phyloP scores from a whole-genome alignment of 2,329 filamentous ascomycete genomes.

The Pseudofabraea citricarpa region DNA sequence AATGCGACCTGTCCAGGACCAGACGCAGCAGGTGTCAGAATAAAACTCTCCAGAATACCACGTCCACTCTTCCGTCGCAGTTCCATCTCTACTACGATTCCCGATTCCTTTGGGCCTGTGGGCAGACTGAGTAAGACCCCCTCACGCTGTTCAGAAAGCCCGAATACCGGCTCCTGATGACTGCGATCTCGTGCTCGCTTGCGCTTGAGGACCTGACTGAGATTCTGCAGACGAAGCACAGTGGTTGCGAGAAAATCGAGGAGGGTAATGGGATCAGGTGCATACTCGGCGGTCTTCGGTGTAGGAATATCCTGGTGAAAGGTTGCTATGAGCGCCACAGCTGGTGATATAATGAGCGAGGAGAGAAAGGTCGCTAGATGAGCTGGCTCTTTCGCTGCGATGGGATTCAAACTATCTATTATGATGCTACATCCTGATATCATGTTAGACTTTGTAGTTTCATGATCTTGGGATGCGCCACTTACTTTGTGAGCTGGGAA shows the following conservation, averaged over 20 bases:
- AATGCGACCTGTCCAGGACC: constrained; percentile 38
- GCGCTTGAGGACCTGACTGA: constrained; percentile 68
- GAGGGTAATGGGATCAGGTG: constrained; percentile 65
- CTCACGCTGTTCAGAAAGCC: constrained; percentile 71
- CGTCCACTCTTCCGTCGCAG: constrained; percentile 59
- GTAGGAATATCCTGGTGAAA: constrained; percentile 75
- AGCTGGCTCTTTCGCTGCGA: constrained; percentile 49
- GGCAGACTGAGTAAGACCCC: constrained; percentile 68
- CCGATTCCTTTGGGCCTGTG: neutral
- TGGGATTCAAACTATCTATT: constrained; percentile 72
- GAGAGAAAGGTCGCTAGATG: constrained; percentile 66
- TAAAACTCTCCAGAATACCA: constrained; percentile 51
- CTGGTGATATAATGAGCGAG: constrained; percentile 58
- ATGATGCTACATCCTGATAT: constrained; percentile 65
- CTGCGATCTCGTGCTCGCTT: constrained; percentile 75
- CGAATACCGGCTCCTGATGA: constrained; percentile 71
- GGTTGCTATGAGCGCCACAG: constrained; percentile 67
- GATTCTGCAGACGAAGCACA: constrained; percentile 67
- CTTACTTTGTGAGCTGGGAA: constrained; percentile 33
- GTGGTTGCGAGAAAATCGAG: constrained; percentile 86
- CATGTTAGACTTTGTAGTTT: constrained; percentile 3
- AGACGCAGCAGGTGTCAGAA: constrained; percentile 34
- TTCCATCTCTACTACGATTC: constrained; percentile 77
- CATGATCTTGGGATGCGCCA: constrained; percentile 2
- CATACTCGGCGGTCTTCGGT: constrained; percentile 42